These are phyloP conservation scores for Rhodotorula babjevae DNA, from an alignment of 768 basidiomycete genomes.

Conservation along the genomic window DNA sequence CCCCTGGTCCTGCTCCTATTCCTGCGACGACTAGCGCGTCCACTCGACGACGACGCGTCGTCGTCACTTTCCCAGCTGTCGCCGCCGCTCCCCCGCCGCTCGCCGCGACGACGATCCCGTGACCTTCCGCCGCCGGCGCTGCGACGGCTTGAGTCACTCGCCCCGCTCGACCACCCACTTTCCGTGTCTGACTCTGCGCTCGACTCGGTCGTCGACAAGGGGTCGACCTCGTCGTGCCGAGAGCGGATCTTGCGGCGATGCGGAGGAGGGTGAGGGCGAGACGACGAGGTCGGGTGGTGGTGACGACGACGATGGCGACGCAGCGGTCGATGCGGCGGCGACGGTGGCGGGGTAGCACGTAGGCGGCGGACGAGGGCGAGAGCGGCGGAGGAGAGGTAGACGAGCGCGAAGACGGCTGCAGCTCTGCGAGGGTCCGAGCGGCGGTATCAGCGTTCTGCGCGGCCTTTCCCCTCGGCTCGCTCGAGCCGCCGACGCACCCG, in stretches of 20 bases:
- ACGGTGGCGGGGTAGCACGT: neutral
- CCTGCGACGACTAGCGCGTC: neutral
- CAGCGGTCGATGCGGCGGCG: neutral
- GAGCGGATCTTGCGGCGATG: neutral
- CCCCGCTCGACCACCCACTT: too few species aligned
- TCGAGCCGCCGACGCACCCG: constrained; percentile 4
- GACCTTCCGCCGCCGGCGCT: too few species aligned
- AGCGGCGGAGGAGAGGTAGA: neutral
- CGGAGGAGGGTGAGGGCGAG: too few species aligned
- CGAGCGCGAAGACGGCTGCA: neutral
- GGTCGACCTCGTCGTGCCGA: too few species aligned
- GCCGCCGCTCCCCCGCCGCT: neutral
- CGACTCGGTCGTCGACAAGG: too few species aligned
- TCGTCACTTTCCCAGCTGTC: neutral
- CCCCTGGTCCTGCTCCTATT: neutral
- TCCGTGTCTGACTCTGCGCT: too few species aligned
- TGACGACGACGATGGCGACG: too few species aligned
- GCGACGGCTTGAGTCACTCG: too few species aligned
- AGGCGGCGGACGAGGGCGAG: too few species aligned
- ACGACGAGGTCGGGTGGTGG: too few species aligned
- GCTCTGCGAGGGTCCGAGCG: neutral
- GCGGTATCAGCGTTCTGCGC: too few species aligned
- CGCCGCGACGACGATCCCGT: neutral
- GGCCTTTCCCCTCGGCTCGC: too few species aligned
- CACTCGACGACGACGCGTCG: neutral